A percentile compares a stretch with the other conserved stretches of the same genome.
Evolutionary conservation across 2,329 filamentous ascomycete species (phyloP).

Genomic region (Clarireedia sp.): DNA sequence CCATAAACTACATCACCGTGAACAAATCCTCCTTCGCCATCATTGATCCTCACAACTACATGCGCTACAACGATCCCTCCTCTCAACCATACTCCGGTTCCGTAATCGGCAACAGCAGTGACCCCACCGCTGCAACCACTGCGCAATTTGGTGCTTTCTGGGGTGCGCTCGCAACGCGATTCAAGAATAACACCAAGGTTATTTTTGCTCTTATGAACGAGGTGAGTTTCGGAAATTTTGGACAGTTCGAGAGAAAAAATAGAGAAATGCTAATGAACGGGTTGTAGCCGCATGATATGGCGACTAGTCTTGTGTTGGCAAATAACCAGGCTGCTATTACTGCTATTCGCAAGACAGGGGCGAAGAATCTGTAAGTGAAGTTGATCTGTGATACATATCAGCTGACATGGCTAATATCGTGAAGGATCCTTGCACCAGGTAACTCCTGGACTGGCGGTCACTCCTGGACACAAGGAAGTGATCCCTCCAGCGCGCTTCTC

Average conservation of each 20-base stretch:
- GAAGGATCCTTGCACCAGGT: constrained; percentile 38
- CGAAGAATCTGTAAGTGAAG: constrained; percentile 33
- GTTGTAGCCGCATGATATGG: constrained; percentile 39
- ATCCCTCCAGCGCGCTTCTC: constrained; percentile 32
- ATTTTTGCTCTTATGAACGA: constrained; percentile 43
- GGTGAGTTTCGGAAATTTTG: constrained; percentile 7
- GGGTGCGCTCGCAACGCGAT: constrained; percentile 39
- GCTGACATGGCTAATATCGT: neutral
- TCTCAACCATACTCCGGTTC: constrained; percentile 40
- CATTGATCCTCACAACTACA: constrained; percentile 46
- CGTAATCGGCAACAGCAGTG: constrained; percentile 40
- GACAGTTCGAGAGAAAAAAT: neutral
- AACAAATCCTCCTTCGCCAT: constrained; percentile 40
- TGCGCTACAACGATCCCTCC: constrained; percentile 45
- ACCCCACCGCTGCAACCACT: constrained; percentile 39
- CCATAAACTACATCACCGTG: constrained; percentile 42
- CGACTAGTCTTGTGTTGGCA: constrained; percentile 35
- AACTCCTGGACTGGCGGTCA: constrained; percentile 44
- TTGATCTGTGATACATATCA: neutral
- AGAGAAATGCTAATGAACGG: neutral
- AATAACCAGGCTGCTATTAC: constrained; percentile 42
- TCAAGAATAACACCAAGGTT: constrained; percentile 38
- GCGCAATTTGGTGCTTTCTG: constrained; percentile 41
- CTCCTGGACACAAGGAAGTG: constrained; percentile 36
- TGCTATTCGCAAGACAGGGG: constrained; percentile 36